Percentiles rank a stretch among this genome's conserved stretches.
Conservation (phyloP, 495 filamentous ascomycete genomes). For the Emericellopsis terricola region DNA sequence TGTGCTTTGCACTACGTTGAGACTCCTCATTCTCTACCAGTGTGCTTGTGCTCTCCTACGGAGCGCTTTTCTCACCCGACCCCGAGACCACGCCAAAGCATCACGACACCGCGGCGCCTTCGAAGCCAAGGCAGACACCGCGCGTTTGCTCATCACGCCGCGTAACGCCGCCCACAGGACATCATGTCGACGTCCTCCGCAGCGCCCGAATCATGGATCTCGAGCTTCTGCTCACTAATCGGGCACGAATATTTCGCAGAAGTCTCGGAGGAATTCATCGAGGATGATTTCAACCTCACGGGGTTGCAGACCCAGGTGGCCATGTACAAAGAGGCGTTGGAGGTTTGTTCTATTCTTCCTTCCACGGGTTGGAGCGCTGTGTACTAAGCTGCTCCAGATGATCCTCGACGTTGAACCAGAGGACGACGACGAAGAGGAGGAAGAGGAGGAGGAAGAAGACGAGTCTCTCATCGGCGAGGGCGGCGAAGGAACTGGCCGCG, state of each 20-base stretch:
- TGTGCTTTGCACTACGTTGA: too few relatives aligned
- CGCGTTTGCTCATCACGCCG: neutral
- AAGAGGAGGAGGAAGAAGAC: conserved; percentile 60
- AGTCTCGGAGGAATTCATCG: conserved; percentile 96
- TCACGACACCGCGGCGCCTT: too few relatives aligned
- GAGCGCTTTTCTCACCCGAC: too few relatives aligned
- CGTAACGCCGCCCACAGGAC: neutral
- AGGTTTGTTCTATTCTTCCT: conserved; percentile 17
- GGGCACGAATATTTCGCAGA: conserved; percentile 99
- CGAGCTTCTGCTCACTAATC: conserved; percentile 83
- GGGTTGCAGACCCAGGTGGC: conserved; percentile 87
- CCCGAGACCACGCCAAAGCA: too few relatives aligned
- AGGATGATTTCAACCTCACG: conserved; percentile 98
- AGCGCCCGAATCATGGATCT: conserved; percentile 89
- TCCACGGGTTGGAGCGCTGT: neutral
- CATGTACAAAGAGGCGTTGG: conserved; percentile 91
- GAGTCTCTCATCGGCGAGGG: conserved; percentile 61
- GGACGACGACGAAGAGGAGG: conserved; percentile 72
- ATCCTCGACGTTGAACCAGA: conserved; percentile 96
- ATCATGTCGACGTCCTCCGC: conserved; percentile 57
- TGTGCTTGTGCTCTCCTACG: too few relatives aligned
- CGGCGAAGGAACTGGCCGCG: conserved; percentile 38
- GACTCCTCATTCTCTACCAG: too few relatives aligned
- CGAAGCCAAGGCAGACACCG: neutral
- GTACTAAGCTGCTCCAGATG: conserved; percentile 43